Evolutionary conservation across 345 rosid genomes (phyloP).

Genomic region (Acer negundo): DNA sequence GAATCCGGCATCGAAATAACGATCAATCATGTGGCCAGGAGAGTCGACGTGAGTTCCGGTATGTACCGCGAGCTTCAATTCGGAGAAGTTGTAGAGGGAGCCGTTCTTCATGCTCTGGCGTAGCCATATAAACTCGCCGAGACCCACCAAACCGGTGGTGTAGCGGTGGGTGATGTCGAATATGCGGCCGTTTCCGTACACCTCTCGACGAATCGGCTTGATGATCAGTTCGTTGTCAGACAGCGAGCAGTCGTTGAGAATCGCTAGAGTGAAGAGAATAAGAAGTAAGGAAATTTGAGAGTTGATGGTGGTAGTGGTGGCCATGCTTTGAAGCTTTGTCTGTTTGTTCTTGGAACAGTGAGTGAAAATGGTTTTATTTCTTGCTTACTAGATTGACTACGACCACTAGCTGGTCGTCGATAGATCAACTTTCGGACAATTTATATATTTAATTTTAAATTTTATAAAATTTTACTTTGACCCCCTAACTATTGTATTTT

Average conservation of each 20-base stretch:
- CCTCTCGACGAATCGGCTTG: conserved; percentile 29
- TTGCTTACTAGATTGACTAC: too few relatives aligned
- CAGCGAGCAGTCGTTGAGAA: neutral
- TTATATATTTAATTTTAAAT: too few relatives aligned
- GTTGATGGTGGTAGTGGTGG: neutral
- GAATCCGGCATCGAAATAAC: conserved; percentile 50
- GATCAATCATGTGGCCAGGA: conserved; percentile 49
- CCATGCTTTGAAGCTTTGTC: conserved; percentile 5
- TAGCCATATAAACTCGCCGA: conserved; percentile 46
- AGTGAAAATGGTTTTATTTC: too few relatives aligned
- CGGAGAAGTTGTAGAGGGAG: conserved; percentile 25
- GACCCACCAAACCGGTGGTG: conserved; percentile 42
- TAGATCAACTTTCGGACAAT: too few relatives aligned
- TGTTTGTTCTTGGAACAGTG: neutral
- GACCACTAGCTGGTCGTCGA: too few relatives aligned
- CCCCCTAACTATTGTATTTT: too few relatives aligned
- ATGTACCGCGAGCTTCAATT: conserved; percentile 42
- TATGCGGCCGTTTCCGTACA: conserved; percentile 40
- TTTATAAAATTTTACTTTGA: too few relatives aligned
- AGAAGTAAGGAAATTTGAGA: neutral
- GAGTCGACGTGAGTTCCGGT: conserved; percentile 61
- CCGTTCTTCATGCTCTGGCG: conserved; percentile 51
- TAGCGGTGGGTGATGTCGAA: conserved; percentile 50
- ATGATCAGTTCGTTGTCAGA: neutral
- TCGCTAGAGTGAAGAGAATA: neutral